phyloP scores from a whole-genome alignment of 768 basidiomycete species.

The Podaxis pistillaris region DNA sequence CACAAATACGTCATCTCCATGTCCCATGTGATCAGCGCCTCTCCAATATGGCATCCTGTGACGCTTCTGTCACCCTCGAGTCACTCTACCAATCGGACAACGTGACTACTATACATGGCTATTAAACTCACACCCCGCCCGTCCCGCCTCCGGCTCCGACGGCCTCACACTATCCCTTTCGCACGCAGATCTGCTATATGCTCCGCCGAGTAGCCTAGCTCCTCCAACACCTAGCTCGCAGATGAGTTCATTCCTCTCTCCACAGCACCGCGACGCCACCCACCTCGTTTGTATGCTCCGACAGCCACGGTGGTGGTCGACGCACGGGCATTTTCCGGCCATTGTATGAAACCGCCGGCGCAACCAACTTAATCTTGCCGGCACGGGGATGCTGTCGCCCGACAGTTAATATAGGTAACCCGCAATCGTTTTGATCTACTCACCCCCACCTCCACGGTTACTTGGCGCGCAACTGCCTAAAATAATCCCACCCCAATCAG shows the following conservation, averaged over 20 bases:
- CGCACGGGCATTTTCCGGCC: constrained; percentile 73
- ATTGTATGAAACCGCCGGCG: constrained; percentile 80
- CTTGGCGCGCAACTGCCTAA: constrained; percentile 72
- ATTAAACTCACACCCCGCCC: constrained; percentile 18
- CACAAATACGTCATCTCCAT: constrained; percentile 15
- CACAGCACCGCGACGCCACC: constrained; percentile 11
- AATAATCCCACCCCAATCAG: constrained; percentile 14
- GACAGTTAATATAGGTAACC: constrained; percentile 18
- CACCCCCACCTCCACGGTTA: constrained; percentile 79
- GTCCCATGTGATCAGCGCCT: constrained; percentile 13
- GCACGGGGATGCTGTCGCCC: constrained; percentile 63
- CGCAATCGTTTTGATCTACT: constrained; percentile 22
- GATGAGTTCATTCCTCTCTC: constrained; percentile 12
- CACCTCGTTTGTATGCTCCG: constrained; percentile 81
- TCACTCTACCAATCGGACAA: not conserved
- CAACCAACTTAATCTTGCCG: constrained; percentile 76
- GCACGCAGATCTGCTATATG: constrained; percentile 42
- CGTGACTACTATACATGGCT: constrained; percentile 2
- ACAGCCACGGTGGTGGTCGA: constrained; percentile 83
- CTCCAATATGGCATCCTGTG: constrained; percentile 4
- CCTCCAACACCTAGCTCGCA: constrained; percentile 37
- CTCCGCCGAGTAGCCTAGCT: constrained; percentile 34
- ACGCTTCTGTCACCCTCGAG: constrained; percentile 10
- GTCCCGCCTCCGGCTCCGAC: constrained; percentile 15
- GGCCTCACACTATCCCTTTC: constrained; percentile 32